A percentile compares a stretch with the other conserved stretches of the same genome.
These are phyloP conservation scores for Bolboschoenoplectus hybrid DNA, from an alignment of 202 grass and related monocot species.

Conservation along the genomic window DNA sequence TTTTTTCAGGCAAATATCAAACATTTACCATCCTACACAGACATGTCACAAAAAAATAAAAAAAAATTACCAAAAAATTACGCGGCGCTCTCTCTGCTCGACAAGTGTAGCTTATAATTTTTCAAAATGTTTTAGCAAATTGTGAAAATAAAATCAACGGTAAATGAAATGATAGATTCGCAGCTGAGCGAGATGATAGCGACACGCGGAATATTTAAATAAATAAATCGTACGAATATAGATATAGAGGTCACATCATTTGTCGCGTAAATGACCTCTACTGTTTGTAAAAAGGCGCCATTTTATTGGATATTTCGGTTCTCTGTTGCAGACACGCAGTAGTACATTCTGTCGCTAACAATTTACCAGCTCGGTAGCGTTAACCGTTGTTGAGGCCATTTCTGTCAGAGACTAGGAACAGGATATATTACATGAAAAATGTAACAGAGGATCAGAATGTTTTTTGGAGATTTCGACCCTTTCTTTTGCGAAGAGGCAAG, in stretches of 20 bases:
- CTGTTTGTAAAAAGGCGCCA: neutral
- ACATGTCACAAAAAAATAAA: too few species aligned
- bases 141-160: neutral
- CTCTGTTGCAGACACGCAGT: neutral
- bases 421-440: neutral
- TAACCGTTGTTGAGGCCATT: neutral
- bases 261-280: neutral
- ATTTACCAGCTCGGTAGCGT: neutral
- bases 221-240: neutral
- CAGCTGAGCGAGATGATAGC: neutral
- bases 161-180: neutral
- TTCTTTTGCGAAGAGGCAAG: neutral
- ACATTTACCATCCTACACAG: too few species aligned
- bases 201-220: neutral
- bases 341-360: neutral
- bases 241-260: neutral
- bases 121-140: neutral
- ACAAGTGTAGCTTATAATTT: too few species aligned
- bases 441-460: neutral
- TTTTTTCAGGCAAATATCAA: too few species aligned
- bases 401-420: neutral
- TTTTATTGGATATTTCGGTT: neutral
- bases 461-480: neutral
- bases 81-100: too few species aligned
- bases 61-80: too few species aligned